Evolutionary conservation across 495 filamentous ascomycete species (phyloP).

Genomic region (Recurvomyces mirabilis): DNA sequence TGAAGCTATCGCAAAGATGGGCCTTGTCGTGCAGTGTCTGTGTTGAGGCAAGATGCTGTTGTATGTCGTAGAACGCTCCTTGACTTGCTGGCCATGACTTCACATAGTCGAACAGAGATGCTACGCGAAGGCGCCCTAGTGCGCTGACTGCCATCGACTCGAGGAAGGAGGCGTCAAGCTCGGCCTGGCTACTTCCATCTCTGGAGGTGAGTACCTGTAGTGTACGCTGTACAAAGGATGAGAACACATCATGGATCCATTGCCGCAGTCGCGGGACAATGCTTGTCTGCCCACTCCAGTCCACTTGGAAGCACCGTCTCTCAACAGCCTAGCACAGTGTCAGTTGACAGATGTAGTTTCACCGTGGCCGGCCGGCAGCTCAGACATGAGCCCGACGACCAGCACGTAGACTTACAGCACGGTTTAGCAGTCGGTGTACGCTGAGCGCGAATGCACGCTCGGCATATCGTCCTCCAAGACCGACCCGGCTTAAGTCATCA

Average conservation of each 20-base stretch:
- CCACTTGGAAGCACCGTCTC: conserved; percentile 27
- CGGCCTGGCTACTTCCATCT: background rate
- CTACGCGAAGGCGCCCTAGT: conserved; percentile 4
- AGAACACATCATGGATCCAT: conserved; percentile 25
- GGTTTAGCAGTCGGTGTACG: conserved; percentile 22
- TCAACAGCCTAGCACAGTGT: conserved; percentile 18
- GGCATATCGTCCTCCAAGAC: conserved; percentile 61
- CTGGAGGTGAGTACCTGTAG: background rate
- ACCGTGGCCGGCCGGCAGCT: too few species aligned
- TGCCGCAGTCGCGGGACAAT: conserved; percentile 50
- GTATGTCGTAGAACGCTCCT: conserved; percentile 67
- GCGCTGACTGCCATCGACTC: conserved; percentile 3
- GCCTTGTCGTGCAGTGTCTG: conserved; percentile 45
- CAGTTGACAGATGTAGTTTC: too few species aligned
- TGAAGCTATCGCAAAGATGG: conserved; percentile 62
- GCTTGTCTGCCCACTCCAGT: conserved; percentile 35
- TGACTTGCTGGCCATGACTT: conserved; percentile 62
- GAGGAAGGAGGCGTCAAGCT: background rate
- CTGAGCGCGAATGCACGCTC: conserved; percentile 25
- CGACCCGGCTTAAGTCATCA: conserved; percentile 50
- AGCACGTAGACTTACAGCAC: too few species aligned
- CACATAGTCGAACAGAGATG: conserved; percentile 68
- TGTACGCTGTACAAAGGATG: conserved; percentile 19
- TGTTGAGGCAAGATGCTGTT: conserved; percentile 34
- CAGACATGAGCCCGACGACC: too few species aligned